Percentiles rank a stretch among this genome's conserved stretches.
Conservation (phyloP, 2,329 filamentous ascomycete genomes). For the Parafenestella ontariensis region DNA sequence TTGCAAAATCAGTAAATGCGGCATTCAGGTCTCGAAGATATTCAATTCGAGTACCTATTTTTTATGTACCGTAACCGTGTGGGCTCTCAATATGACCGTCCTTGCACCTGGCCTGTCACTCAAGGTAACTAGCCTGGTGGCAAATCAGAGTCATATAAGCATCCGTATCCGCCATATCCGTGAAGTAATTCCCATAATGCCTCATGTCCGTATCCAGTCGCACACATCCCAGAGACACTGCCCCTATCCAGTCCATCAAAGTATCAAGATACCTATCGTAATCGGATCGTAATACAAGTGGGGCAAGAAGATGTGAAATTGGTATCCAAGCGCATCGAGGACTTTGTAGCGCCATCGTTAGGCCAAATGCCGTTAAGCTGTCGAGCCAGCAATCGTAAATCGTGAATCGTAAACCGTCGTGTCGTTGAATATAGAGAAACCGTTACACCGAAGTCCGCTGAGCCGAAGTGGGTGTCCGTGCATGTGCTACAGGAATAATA, state of each 20-base stretch:
- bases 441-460: not conserved
- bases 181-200: not conserved
- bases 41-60: not conserved
- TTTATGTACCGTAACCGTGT: not conserved
- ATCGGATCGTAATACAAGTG: not conserved
- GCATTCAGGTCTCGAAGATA: not conserved
- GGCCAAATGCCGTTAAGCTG: not conserved
- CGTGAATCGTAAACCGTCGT: not conserved
- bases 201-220: not conserved
- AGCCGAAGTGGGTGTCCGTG: not conserved
- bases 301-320: not conserved
- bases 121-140: not conserved
- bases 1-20: not conserved
- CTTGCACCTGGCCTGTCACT: not conserved
- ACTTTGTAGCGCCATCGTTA: not conserved
- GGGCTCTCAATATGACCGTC: not conserved
- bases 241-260: not conserved
- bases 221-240: not conserved
- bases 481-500: not conserved
- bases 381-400: not conserved
- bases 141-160: not conserved
- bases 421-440: too few species aligned
- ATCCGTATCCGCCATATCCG: not conserved
- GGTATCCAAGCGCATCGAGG: not conserved
- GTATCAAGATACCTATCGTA: not conserved